phyloP scores from a whole-genome alignment of 495 filamentous ascomycete genomes.

The Penicillium longicatenatum region DNA sequence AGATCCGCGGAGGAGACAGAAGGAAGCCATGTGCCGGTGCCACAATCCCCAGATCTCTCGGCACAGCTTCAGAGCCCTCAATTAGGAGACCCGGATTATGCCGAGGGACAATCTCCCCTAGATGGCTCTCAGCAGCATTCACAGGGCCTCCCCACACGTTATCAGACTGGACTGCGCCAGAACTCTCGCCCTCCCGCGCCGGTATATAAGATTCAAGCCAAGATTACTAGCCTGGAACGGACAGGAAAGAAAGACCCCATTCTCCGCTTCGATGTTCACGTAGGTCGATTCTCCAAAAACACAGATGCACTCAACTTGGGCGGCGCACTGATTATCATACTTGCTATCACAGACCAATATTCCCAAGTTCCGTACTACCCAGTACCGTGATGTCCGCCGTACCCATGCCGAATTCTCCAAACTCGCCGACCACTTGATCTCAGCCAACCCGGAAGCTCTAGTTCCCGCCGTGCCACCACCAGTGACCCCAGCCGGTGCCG shows the following conservation, averaged over 20 bases:
- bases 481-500: constrained; percentile 88
- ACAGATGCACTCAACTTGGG: background rate
- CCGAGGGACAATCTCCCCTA: constrained; percentile 36
- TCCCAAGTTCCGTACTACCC: constrained; percentile 93
- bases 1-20: constrained; percentile 46
- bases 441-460: constrained; percentile 94
- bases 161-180: constrained; percentile 48
- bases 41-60: constrained; percentile 43
- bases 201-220: constrained; percentile 85
- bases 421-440: constrained; percentile 90
- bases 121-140: constrained; percentile 50
- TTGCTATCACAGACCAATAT: constrained; percentile 79
- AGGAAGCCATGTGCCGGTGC: constrained; percentile 15
- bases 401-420: constrained; percentile 96
- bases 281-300: constrained; percentile 45
- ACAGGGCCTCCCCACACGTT: constrained; percentile 46
- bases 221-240: constrained; percentile 89
- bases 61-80: constrained; percentile 47
- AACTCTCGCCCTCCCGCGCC: constrained; percentile 47
- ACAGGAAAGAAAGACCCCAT: constrained; percentile 95
- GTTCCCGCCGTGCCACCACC: constrained; percentile 95
- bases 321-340: background rate
- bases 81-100: constrained; percentile 40
- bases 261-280: constrained; percentile 94
- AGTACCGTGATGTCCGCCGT: constrained; percentile 94